A percentile compares a stretch with the other conserved stretches of the same genome.
These are phyloP conservation scores for Metschnikowia rubicola DNA, from an alignment of 805 yeast genomes.

Conservation along the genomic window DNA sequence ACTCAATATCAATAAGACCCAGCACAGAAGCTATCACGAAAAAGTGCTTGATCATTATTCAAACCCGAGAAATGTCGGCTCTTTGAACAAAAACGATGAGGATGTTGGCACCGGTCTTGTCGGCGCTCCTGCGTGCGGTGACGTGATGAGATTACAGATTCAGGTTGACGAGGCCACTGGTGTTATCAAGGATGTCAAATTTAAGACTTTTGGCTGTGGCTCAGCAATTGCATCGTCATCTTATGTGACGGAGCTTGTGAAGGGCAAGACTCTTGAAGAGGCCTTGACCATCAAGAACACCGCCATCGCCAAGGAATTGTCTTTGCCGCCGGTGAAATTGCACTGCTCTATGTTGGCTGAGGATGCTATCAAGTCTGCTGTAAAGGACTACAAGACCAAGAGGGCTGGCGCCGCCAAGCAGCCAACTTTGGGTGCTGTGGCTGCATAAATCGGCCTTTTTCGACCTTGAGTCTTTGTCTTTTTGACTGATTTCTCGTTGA, in stretches of 20 bases:
- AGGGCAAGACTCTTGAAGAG: slow-evolving; percentile 92
- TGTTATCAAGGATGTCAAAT: slow-evolving; percentile 88
- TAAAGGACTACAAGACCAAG: slow-evolving; percentile 89
- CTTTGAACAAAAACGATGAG: slow-evolving; percentile 69
- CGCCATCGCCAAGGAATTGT: slow-evolving; percentile 88
- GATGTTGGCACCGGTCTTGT: slow-evolving; percentile 96
- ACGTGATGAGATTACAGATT: slow-evolving; percentile 96
- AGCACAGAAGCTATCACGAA: slow-evolving; percentile 63
- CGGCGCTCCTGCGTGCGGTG: slow-evolving; percentile 99
- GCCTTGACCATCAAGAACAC: slow-evolving; percentile 92
- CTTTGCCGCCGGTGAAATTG: slow-evolving; percentile 93
- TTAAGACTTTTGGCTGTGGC: slow-evolving; percentile 99
- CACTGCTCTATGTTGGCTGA: slow-evolving; percentile 99
- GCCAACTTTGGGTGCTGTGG: slow-evolving; percentile 53
- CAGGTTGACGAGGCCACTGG: slow-evolving; percentile 90
- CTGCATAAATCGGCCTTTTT: neutral
- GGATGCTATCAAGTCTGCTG: slow-evolving; percentile 96
- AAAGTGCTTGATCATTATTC: slow-evolving; percentile 94
- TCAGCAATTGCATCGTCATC: slow-evolving; percentile 96
- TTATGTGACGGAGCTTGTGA: slow-evolving; percentile 90
- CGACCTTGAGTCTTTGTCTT: too few species aligned
- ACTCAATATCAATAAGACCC: neutral
- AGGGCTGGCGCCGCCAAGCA: slow-evolving; percentile 41
- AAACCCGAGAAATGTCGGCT: slow-evolving; percentile 95
- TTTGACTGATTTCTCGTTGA: too few species aligned